These are phyloP conservation scores for Balansia obtecta DNA, from an alignment of 2,329 filamentous ascomycete species.

Conservation along the genomic window DNA sequence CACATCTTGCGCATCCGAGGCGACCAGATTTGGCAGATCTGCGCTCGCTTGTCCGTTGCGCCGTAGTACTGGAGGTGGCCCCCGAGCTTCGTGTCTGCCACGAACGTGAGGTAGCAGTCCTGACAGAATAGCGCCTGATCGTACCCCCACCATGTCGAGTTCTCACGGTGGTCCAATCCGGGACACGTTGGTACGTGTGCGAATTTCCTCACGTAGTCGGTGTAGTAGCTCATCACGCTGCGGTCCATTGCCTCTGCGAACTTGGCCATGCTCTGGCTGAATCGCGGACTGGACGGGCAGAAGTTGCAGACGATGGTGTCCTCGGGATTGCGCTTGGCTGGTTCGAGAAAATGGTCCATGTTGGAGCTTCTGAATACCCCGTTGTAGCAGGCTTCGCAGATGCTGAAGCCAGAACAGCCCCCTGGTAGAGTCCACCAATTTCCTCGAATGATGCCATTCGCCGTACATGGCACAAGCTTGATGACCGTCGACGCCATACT, in stretches of 20 bases:
- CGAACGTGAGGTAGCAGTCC: conserved; percentile 21
- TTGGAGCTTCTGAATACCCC: conserved; percentile 17
- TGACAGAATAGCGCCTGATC: conserved; percentile 20
- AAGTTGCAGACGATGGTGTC: conserved; percentile 19
- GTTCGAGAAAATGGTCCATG: conserved; percentile 17
- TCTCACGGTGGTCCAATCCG: conserved; percentile 13
- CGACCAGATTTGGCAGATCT: conserved; percentile 26
- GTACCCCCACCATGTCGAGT: conserved; percentile 24
- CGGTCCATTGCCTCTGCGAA: conserved; percentile 19
- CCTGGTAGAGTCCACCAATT: conserved; percentile 22
- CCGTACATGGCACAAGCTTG: conserved; percentile 15
- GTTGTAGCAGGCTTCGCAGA: conserved; percentile 23
- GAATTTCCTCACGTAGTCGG: conserved; percentile 17
- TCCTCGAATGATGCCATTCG: conserved; percentile 16
- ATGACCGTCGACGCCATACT: conserved; percentile 13
- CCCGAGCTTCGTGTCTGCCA: conserved; percentile 16
- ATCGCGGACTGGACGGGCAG: conserved; percentile 14
- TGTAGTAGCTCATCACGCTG: conserved; percentile 18
- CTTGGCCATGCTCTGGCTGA: conserved; percentile 13
- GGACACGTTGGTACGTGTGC: conserved; percentile 17
- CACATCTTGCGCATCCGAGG: conserved; percentile 26
- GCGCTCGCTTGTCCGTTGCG: conserved; percentile 11
- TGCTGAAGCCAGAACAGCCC: conserved; percentile 11
- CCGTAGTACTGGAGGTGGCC: conserved; percentile 14
- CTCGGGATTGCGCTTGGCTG: conserved; percentile 8